phyloP scores from a whole-genome alignment of 257 asterid genomes.

The Agastache rugosa region DNA sequence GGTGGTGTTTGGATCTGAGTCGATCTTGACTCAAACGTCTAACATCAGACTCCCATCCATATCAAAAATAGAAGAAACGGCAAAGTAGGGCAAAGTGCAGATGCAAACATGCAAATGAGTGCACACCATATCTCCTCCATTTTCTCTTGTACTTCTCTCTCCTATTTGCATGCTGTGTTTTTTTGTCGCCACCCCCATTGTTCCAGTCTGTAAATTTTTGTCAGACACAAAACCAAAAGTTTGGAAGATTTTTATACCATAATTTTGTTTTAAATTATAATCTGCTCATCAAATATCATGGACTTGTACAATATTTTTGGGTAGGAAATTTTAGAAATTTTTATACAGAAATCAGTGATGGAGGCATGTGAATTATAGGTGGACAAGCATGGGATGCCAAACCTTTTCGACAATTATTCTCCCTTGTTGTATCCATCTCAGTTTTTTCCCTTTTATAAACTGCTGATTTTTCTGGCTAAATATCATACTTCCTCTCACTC shows the following conservation, averaged over 20 bases:
- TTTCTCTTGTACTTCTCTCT: slow-evolving; percentile 17
- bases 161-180: slow-evolving; percentile 15
- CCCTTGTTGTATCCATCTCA: slow-evolving; percentile 8
- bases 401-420: slow-evolving; percentile 62
- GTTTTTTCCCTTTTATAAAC: slow-evolving; percentile 35
- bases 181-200: slow-evolving; percentile 33
- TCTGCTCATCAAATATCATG: slow-evolving; percentile 1
- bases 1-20: too few relatives aligned
- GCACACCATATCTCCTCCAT: slow-evolving; percentile 40
- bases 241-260: background rate
- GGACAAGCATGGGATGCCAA: slow-evolving; percentile 72
- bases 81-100: background rate
- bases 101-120: slow-evolving; percentile 25
- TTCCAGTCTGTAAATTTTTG: slow-evolving; percentile 35
- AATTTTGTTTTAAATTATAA: background rate
- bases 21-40: too few relatives aligned
- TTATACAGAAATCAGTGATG: slow-evolving; percentile 44
- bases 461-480: slow-evolving; percentile 14
- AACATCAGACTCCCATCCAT: too few relatives aligned
- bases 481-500: background rate
- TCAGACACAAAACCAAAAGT: background rate
- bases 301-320: background rate
- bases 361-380: slow-evolving; percentile 65
- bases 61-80: background rate
- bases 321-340: background rate